Evolutionary conservation across 495 filamentous ascomycete genomes (phyloP).

Genomic region (Astrocystis sublimbata): DNA sequence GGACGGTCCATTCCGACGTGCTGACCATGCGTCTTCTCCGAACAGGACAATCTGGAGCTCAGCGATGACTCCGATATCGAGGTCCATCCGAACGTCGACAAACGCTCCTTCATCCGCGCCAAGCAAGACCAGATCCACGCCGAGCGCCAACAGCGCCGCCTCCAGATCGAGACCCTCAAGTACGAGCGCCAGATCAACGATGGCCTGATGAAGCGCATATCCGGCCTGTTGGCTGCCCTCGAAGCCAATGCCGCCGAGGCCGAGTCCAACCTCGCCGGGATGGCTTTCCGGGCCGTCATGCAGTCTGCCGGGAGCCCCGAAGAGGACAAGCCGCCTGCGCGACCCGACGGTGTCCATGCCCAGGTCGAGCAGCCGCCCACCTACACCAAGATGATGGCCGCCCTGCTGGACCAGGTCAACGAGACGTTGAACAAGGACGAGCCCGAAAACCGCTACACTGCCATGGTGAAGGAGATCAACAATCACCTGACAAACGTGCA

Average conservation of each 20-base stretch:
- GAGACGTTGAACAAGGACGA: conserved; percentile 74
- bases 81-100: conserved; percentile 98
- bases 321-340: conserved; percentile 74
- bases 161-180: conserved; percentile 86
- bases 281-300: conserved; percentile 85
- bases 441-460: conserved; percentile 63
- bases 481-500: conserved; percentile 75
- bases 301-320: conserved; percentile 63
- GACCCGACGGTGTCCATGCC: conserved; percentile 71
- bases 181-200: conserved; percentile 95
- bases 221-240: conserved; percentile 69
- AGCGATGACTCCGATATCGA: conserved; percentile 98
- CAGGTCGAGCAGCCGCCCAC: conserved; percentile 71
- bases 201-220: conserved; percentile 79
- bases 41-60: conserved; percentile 84
- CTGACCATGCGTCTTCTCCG: conserved; percentile 1
- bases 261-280: conserved; percentile 68
- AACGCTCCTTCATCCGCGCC: conserved; percentile 95
- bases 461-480: conserved; percentile 73
- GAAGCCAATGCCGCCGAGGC: conserved; percentile 67
- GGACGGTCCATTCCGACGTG: background rate
- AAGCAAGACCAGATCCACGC: conserved; percentile 97
- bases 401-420: conserved; percentile 90
- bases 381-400: conserved; percentile 95
- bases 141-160: conserved; percentile 77